phyloP scores from a whole-genome alignment of 495 filamentous ascomycete species.

The Articulospora tetracladia region DNA sequence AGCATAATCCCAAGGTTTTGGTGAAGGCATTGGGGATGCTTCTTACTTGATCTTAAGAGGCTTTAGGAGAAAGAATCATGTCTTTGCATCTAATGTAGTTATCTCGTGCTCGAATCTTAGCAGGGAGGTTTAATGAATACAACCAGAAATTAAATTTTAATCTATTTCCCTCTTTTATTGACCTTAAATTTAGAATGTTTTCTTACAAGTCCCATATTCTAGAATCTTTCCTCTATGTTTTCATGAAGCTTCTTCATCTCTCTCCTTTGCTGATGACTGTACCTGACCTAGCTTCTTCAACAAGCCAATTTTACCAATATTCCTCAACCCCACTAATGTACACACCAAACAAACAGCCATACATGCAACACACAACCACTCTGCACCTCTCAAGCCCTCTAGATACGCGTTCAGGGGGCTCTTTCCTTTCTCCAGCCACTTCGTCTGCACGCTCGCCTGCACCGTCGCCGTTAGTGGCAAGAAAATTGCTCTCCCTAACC shows the following conservation, averaged over 20 bases:
- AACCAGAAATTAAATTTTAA: no score
- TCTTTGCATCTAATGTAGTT: no score
- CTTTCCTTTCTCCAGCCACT: conserved; percentile 35
- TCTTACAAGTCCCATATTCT: no score
- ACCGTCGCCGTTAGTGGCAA: conserved; percentile 55
- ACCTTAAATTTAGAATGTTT: no score
- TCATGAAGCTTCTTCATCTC: conserved; percentile 2
- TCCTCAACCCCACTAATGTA: conserved; percentile 21
- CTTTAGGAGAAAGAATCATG: no score
- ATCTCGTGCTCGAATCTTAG: no score
- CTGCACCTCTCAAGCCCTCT: conserved; percentile 45
- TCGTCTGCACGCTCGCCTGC: conserved; percentile 49
- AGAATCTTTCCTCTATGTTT: no score
- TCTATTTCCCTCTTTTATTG: no score
- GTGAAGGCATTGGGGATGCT: conserved; percentile 19
- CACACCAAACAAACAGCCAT: conserved; percentile 3
- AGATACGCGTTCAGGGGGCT: conserved; percentile 40
- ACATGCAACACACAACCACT: conserved; percentile 48
- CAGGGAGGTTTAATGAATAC: no score
- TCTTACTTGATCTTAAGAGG: conserved; percentile 11
- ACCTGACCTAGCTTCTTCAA: conserved; percentile 22
- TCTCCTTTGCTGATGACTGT: conserved; percentile 11
- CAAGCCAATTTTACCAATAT: conserved; percentile 27
- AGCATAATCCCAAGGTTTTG: conserved; percentile 23
- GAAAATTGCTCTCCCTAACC: conserved; percentile 52